Evolutionary conservation across 768 basidiomycete genomes (phyloP).

Genomic region (Serendipita sp.): DNA sequence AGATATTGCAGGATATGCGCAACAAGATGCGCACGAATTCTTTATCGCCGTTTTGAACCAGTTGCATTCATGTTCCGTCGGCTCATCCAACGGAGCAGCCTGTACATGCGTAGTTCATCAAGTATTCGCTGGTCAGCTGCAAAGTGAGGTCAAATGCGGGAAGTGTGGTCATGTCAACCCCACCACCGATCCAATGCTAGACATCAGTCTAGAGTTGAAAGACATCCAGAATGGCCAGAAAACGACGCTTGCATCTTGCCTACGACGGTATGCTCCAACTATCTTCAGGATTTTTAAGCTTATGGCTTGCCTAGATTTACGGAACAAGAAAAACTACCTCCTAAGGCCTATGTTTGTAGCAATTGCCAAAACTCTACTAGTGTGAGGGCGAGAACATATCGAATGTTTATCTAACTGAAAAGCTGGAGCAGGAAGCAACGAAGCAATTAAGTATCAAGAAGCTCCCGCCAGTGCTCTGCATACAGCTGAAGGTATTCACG

Average conservation of each 20-base stretch:
- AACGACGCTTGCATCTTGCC: constrained; percentile 50
- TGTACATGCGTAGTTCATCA: constrained; percentile 88
- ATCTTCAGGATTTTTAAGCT: background rate
- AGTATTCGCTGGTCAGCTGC: constrained; percentile 72
- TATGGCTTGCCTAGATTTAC: constrained; percentile 43
- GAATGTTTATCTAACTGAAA: constrained; percentile 2
- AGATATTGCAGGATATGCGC: constrained; percentile 80
- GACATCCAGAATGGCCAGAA: constrained; percentile 28
- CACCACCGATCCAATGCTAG: constrained; percentile 78
- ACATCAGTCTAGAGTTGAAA: constrained; percentile 74
- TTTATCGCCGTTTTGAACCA: constrained; percentile 75
- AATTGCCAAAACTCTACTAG: constrained; percentile 62
- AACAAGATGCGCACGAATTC: constrained; percentile 88
- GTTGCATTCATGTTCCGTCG: constrained; percentile 63
- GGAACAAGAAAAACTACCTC: constrained; percentile 64
- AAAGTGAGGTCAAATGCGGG: constrained; percentile 82
- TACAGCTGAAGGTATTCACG: constrained; percentile 73
- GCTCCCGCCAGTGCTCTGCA: constrained; percentile 77
- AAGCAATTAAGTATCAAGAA: constrained; percentile 74
- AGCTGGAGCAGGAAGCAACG: constrained; percentile 43
- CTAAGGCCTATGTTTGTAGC: constrained; percentile 69
- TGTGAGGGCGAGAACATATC: constrained; percentile 23
- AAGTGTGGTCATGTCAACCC: constrained; percentile 63
- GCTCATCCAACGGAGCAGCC: constrained; percentile 50
- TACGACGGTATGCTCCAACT: constrained; percentile 40